These are phyloP conservation scores for Clavispora vitiphila DNA, from an alignment of 805 yeast genomes.

Conservation along the genomic window DNA sequence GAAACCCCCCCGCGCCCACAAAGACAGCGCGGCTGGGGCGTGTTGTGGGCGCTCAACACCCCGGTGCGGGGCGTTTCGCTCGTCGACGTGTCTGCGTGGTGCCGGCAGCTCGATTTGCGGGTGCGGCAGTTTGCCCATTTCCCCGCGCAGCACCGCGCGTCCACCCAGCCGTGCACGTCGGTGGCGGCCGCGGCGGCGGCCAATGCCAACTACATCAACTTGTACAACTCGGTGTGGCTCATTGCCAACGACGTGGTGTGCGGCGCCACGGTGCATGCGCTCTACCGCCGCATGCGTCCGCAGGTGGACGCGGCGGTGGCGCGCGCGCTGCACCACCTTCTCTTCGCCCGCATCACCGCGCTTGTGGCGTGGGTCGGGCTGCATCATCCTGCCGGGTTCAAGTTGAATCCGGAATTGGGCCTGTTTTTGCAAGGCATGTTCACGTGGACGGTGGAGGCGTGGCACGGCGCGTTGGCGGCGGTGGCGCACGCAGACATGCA, in stretches of 20 bases:
- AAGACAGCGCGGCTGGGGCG: neutral
- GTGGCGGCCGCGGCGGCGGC: constrained; percentile 30
- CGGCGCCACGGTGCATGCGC: constrained; percentile 55
- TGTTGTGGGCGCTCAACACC: constrained; percentile 22
- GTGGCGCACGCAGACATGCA: neutral
- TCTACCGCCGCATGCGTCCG: constrained; percentile 31
- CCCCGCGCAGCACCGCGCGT: constrained; percentile 55
- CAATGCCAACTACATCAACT: constrained; percentile 58
- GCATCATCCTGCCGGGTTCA: constrained; percentile 88
- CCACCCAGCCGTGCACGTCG: constrained; percentile 23
- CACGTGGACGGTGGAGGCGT: constrained; percentile 75
- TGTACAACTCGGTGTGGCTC: constrained; percentile 87
- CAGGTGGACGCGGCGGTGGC: constrained; percentile 5
- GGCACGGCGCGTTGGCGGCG: constrained; percentile 30
- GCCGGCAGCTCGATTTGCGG: constrained; percentile 75
- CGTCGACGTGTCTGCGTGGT: constrained; percentile 51
- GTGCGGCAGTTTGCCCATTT: constrained; percentile 70
- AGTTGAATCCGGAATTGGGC: constrained; percentile 81
- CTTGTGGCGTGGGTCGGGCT: constrained; percentile 69
- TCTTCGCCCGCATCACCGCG: constrained; percentile 40
- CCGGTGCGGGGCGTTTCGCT: constrained; percentile 19
- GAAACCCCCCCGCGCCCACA: neutral
- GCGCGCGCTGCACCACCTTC: constrained; percentile 27
- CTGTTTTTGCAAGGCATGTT: constrained; percentile 81
- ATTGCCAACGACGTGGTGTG: constrained; percentile 74